Conservation (phyloP, 208 protist genomes). For the Vickermania ingenoplastis region DNA sequence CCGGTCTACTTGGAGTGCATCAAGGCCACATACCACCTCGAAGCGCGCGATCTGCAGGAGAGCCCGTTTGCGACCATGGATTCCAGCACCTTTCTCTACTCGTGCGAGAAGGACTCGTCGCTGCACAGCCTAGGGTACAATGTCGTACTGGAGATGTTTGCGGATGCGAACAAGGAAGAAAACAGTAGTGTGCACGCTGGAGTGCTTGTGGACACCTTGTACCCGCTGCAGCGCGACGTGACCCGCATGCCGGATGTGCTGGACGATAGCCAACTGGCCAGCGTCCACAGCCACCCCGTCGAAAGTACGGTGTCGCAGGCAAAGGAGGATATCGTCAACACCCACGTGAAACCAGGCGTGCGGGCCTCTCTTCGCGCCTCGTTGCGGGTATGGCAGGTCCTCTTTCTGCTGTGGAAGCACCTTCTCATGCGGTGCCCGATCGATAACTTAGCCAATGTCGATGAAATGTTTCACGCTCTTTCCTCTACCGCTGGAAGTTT, state of each 20-base stretch:
- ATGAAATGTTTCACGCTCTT: not conserved
- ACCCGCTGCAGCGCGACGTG: not conserved
- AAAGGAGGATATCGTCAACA: not conserved
- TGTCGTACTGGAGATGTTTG: not conserved
- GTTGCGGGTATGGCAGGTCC: constrained; percentile 26
- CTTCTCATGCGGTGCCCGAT: not conserved
- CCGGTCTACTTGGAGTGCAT: constrained; percentile 9
- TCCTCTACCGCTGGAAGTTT: not conserved
- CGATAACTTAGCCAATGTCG: not conserved
- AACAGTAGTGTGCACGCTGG: not conserved
- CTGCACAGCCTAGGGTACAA: not conserved
- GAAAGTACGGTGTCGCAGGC: not conserved
- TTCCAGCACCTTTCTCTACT: constrained; percentile 9
- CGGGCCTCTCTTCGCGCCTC: constrained; percentile 17
- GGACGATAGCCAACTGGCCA: not conserved
- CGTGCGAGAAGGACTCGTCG: not conserved
- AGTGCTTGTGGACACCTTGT: not conserved
- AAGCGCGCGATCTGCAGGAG: constrained; percentile 9
- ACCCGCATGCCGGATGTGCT: not conserved
- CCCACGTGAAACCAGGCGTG: constrained; percentile 8
- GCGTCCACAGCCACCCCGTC: not conserved
- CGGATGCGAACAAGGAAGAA: not conserved
- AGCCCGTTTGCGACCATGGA: constrained; percentile 22
- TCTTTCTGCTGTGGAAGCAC: constrained; percentile 39
- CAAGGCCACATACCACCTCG: constrained; percentile 4